Conservation (phyloP, 2,329 filamentous ascomycete genomes). For the Phaeosphaeria sp. region DNA sequence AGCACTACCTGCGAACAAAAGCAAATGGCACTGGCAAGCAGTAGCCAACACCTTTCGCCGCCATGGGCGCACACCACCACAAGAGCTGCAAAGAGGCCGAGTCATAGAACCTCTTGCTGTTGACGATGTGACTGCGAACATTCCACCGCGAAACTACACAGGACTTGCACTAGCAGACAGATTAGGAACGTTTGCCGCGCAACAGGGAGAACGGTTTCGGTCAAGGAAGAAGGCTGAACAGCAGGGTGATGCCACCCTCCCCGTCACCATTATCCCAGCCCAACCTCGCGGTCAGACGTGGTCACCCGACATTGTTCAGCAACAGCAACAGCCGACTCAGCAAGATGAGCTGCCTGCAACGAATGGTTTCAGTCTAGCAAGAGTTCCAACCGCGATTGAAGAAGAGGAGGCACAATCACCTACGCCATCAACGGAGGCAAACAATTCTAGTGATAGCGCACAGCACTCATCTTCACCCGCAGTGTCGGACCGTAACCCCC, state of each 20-base stretch:
- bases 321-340: conserved; percentile 22
- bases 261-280: conserved; percentile 67
- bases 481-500: conserved; percentile 25
- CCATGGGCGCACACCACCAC: conserved; percentile 63
- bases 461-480: conserved; percentile 13
- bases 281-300: conserved; percentile 62
- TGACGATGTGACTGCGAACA: conserved; percentile 42
- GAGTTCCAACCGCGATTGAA: conserved; percentile 25
- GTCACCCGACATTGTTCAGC: conserved; percentile 53
- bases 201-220: conserved; percentile 54
- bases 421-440: conserved; percentile 12
- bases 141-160: conserved; percentile 52
- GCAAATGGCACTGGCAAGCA: conserved; percentile 55
- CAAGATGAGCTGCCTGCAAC: conserved; percentile 22
- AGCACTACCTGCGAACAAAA: conserved; percentile 19
- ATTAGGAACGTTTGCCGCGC: conserved; percentile 57
- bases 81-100: conserved; percentile 64
- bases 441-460: conserved; percentile 15
- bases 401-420: conserved; percentile 23
- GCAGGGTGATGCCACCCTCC: conserved; percentile 52
- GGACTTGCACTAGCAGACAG: conserved; percentile 54
- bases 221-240: conserved; percentile 45
- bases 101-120: conserved; percentile 53
- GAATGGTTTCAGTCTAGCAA: conserved; percentile 20
- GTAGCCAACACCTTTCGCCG: conserved; percentile 65